Percentiles rank a stretch among this genome's conserved stretches.
Evolutionary conservation across 257 asterid genomes (phyloP).

Genomic region (Solanum chiquidenum): DNA sequence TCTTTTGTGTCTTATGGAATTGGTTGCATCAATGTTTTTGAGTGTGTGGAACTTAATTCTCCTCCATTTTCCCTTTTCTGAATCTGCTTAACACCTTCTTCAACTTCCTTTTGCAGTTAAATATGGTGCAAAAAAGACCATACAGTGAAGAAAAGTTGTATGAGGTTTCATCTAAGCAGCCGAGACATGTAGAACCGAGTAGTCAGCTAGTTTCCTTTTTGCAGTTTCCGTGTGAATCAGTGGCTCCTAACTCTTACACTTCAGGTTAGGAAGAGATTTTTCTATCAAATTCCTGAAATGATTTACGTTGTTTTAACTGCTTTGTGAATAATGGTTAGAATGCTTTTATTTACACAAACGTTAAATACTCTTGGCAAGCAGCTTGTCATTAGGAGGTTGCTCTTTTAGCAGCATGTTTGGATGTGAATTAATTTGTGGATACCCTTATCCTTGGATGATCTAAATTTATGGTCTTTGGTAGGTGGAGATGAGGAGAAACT

Average conservation of each 20-base stretch:
- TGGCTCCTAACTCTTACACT: not conserved
- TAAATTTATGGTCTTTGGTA: conserved; percentile 2
- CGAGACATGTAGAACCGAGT: conserved; percentile 25
- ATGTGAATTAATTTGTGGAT: not conserved
- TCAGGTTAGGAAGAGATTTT: conserved; percentile 16
- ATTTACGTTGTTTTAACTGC: not conserved
- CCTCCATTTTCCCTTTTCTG: not conserved
- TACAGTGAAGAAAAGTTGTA: conserved; percentile 17
- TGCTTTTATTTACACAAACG: not conserved
- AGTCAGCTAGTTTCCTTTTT: conserved; percentile 16
- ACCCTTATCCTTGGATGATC: not conserved
- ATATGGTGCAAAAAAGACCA: conserved; percentile 41
- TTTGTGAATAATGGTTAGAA: not conserved
- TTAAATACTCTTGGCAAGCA: not conserved
- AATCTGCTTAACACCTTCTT: not conserved
- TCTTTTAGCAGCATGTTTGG: not conserved
- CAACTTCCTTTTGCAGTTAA: conserved; percentile 15
- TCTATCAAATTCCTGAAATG: not conserved
- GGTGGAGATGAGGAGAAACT: conserved; percentile 11
- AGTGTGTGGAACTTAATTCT: not conserved
- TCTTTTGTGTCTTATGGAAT: not conserved
- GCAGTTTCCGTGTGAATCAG: conserved; percentile 21
- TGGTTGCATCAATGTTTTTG: not conserved
- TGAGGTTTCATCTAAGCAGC: conserved; percentile 28
- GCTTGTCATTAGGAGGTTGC: not conserved